A percentile compares a stretch with the other conserved stretches of the same genome.
Evolutionary conservation across 2,329 filamentous ascomycete species (phyloP).

Genomic region (Coccinonectria pachysandricola): DNA sequence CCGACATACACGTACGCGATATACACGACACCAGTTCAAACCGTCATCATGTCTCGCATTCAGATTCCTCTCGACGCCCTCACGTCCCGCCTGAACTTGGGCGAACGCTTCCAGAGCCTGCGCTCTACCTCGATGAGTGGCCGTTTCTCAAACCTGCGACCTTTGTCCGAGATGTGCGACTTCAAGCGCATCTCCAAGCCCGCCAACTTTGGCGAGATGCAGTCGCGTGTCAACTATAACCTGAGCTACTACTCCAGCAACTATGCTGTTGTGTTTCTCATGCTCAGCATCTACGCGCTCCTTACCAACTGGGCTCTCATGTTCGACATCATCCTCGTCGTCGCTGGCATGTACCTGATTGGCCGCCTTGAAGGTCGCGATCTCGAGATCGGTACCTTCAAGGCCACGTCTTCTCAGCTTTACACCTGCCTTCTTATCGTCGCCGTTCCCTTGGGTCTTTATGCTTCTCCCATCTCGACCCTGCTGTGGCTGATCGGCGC

Average conservation of each 20-base stretch:
- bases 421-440: slow-evolving; percentile 82
- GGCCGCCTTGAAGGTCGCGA: slow-evolving; percentile 83
- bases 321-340: slow-evolving; percentile 84
- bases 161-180: slow-evolving; percentile 88
- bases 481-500: slow-evolving; percentile 94
- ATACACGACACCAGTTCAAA: slow-evolving; percentile 6
- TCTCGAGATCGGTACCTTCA: slow-evolving; percentile 72
- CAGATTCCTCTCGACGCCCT: slow-evolving; percentile 87
- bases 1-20: too few relatives aligned
- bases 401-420: slow-evolving; percentile 82
- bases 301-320: slow-evolving; percentile 78
- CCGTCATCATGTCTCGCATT: slow-evolving; percentile 63
- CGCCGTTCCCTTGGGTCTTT: slow-evolving; percentile 73
- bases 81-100: slow-evolving; percentile 80
- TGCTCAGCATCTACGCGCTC: slow-evolving; percentile 92
- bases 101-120: slow-evolving; percentile 74
- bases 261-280: slow-evolving; percentile 86
- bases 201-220: slow-evolving; percentile 77
- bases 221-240: slow-evolving; percentile 95
- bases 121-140: slow-evolving; percentile 67
- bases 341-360: slow-evolving; percentile 82
- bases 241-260: slow-evolving; percentile 96
- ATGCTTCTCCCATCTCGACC: slow-evolving; percentile 74
- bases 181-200: slow-evolving; percentile 94
- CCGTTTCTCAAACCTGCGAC: slow-evolving; percentile 86